Evolutionary conservation across 352 stramenopile genomes (phyloP).

Genomic region (Thraustochytrium sp.): DNA sequence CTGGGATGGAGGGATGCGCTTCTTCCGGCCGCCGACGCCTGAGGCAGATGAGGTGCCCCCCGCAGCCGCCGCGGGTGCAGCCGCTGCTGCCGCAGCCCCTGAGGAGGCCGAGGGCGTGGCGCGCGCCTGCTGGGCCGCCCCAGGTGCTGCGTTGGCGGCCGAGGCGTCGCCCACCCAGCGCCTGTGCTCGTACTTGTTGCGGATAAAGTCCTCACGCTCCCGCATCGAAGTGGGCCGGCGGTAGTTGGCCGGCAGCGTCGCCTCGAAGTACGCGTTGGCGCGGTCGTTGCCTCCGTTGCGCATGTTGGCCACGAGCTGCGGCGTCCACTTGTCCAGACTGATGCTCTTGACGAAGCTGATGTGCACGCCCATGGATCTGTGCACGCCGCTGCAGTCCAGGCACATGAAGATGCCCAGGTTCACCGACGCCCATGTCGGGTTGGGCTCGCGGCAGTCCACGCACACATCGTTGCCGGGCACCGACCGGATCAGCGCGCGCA

Average conservation of each 20-base stretch:
- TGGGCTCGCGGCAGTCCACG: conserved; percentile 90
- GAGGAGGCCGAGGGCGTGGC: not conserved
- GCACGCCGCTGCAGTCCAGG: conserved; percentile 83
- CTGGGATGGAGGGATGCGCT: conserved; percentile 27
- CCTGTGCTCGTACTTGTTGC: conserved; percentile 15
- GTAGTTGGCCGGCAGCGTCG: conserved; percentile 39
- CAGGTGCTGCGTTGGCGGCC: not conserved
- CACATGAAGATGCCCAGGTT: conserved; percentile 91
- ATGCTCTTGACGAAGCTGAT: conserved; percentile 84
- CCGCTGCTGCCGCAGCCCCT: not conserved
- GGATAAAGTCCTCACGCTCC: conserved; percentile 25
- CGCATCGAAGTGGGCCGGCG: not conserved
- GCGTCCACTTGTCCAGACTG: conserved; percentile 81
- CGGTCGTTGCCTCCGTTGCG: conserved; percentile 54
- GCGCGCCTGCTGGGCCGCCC: not conserved
- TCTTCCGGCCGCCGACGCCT: not conserved
- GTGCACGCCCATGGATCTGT: conserved; percentile 82
- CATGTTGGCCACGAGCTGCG: conserved; percentile 59
- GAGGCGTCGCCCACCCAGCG: not conserved
- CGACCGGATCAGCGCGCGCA: not conserved
- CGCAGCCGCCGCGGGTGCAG: not conserved
- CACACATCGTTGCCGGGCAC: conserved; percentile 55
- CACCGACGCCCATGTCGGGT: conserved; percentile 82
- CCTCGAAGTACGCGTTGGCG: conserved; percentile 51
- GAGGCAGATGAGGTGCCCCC: not conserved